Conservation (phyloP, 1,139 yeast genomes). For the Saccharomyces hybrid region DNA sequence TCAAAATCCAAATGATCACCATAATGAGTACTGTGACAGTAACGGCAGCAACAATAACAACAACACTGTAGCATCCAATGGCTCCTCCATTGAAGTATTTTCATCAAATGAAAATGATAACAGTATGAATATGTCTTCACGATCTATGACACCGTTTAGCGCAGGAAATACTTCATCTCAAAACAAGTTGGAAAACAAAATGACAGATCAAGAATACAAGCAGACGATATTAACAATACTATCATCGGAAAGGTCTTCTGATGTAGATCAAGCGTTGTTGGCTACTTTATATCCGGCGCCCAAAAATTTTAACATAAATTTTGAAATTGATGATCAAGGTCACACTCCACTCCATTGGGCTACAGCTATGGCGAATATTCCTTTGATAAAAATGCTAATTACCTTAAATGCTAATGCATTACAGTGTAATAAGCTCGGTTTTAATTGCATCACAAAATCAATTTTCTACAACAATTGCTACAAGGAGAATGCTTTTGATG, state of each 20-base stretch:
- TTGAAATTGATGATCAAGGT: conserved; percentile 88
- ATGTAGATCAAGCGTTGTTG: conserved; percentile 69
- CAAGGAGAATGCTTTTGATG: conserved; percentile 67
- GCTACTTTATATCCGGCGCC: conserved; percentile 69
- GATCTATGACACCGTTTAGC: conserved; percentile 19
- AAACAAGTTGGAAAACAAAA: not conserved
- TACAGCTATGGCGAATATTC: conserved; percentile 77
- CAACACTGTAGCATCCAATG: not conserved
- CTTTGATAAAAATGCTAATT: conserved; percentile 61
- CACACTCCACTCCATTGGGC: conserved; percentile 98
- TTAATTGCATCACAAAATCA: conserved; percentile 77
- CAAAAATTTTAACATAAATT: conserved; percentile 71
- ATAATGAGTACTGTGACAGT: conserved; percentile 2
- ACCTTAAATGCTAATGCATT: conserved; percentile 67
- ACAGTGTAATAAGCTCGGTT: conserved; percentile 65
- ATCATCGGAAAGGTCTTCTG: conserved; percentile 62
- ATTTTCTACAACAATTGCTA: conserved; percentile 82
- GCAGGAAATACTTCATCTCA: not conserved
- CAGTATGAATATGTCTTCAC: conserved; percentile 34
- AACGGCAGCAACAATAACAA: conserved; percentile 3
- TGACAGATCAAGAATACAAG: conserved; percentile 23
- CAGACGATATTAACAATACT: conserved; percentile 27
- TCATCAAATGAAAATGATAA: conserved; percentile 34
- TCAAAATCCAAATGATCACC: not conserved
- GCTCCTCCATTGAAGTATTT: conserved; percentile 8